Percentiles rank a stretch among this genome's conserved stretches.
Evolutionary conservation across 2,329 filamentous ascomycete species (phyloP).

Genomic region (Epichloe amarillans): DNA sequence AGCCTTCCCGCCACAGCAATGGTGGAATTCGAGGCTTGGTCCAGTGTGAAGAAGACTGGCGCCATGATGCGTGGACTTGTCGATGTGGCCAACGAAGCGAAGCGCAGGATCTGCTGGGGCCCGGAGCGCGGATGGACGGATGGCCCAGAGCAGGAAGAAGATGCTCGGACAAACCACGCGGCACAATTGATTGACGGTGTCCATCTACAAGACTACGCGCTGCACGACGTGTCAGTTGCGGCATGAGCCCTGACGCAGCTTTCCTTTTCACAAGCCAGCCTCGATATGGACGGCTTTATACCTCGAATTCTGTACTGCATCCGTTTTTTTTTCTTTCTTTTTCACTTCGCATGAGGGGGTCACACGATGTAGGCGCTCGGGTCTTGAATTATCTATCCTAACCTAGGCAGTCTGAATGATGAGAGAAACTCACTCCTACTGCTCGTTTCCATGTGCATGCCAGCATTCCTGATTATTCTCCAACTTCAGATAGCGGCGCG

Average conservation of each 20-base stretch:
- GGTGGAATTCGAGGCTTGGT: conserved; percentile 58
- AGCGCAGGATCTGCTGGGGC: conserved; percentile 51
- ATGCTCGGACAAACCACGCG: neutral
- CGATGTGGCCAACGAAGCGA: conserved; percentile 32
- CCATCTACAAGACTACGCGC: conserved; percentile 7
- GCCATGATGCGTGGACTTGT: conserved; percentile 51
- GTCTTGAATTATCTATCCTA: too few relatives aligned
- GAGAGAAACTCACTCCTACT: too few relatives aligned
- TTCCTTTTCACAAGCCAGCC: neutral
- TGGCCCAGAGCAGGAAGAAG: conserved; percentile 24
- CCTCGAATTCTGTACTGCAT: too few relatives aligned
- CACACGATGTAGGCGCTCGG: too few relatives aligned
- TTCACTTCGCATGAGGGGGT: too few relatives aligned
- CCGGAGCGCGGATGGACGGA: conserved; percentile 53
- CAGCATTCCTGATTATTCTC: too few relatives aligned
- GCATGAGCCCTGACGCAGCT: conserved; percentile 3
- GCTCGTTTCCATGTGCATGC: too few relatives aligned
- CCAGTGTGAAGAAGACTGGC: conserved; percentile 50
- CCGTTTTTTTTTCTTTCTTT: too few relatives aligned
- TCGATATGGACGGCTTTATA: neutral
- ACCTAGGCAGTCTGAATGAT: too few relatives aligned
- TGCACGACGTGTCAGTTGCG: conserved; percentile 9
- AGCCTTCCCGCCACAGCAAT: conserved; percentile 41
- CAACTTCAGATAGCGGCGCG: too few relatives aligned
- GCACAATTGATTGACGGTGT: conserved; percentile 4